These are phyloP conservation scores for Gyrodon lividus DNA, from an alignment of 768 basidiomycete species.

Conservation along the genomic window DNA sequence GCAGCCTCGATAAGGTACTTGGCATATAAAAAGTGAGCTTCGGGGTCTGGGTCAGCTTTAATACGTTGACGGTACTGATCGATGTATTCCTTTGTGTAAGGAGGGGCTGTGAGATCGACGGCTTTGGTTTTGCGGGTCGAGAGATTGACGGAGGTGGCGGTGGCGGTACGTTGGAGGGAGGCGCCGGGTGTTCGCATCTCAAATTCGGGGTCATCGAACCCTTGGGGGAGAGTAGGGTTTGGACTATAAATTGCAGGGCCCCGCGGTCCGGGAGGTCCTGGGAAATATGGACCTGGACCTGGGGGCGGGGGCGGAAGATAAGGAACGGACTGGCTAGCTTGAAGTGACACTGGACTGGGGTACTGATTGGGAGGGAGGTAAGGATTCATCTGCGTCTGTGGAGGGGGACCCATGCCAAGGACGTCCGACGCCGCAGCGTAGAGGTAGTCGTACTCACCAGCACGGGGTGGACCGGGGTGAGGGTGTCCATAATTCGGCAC, in stretches of 20 bases:
- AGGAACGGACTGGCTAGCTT: slow-evolving; percentile 30
- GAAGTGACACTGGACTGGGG: slow-evolving; percentile 18
- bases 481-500: slow-evolving; percentile 18
- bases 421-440: slow-evolving; percentile 80
- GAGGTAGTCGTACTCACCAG: slow-evolving; percentile 53
- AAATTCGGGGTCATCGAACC: slow-evolving; percentile 46
- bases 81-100: slow-evolving; percentile 94
- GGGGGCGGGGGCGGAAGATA: slow-evolving; percentile 34
- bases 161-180: slow-evolving; percentile 53
- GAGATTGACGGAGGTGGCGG: slow-evolving; percentile 52
- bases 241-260: slow-evolving; percentile 17
- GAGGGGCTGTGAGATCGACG: slow-evolving; percentile 77
- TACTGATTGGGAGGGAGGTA: slow-evolving; percentile 26
- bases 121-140: slow-evolving; percentile 75
- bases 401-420: slow-evolving; percentile 71
- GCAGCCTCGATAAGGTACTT: slow-evolving; percentile 99
- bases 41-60: slow-evolving; percentile 96
- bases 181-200: slow-evolving; percentile 49
- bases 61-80: slow-evolving; percentile 97
- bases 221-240: slow-evolving; percentile 29
- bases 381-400: slow-evolving; percentile 16
- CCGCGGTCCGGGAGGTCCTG: slow-evolving; percentile 16
- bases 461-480: slow-evolving; percentile 25
- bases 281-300: slow-evolving; percentile 20
- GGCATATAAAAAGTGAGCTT: slow-evolving; percentile 96